Conservation (phyloP, 2,329 filamentous ascomycete genomes). For the Sordariomycetes sp. region DNA sequence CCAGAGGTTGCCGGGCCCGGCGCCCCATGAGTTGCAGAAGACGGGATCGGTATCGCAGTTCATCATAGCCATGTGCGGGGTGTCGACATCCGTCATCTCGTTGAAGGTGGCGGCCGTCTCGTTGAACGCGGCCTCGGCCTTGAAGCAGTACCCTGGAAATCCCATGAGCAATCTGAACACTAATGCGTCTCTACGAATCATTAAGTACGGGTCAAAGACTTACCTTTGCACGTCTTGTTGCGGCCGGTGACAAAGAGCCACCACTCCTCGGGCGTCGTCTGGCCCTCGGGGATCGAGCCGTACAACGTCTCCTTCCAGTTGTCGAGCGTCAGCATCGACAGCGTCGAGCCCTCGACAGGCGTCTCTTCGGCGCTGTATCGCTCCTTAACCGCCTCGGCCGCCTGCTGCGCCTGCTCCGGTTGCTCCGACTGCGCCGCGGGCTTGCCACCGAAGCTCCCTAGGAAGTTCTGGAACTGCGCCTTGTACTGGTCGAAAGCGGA, state of each 20-base stretch:
- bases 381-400: neutral
- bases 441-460: constrained; percentile 44
- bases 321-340: constrained; percentile 43
- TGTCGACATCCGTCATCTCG: constrained; percentile 33
- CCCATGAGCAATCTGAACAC: neutral
- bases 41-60: constrained; percentile 65
- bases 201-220: constrained; percentile 11
- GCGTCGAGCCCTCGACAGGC: constrained; percentile 19
- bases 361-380: constrained; percentile 25
- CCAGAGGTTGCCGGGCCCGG: constrained; percentile 51
- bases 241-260: constrained; percentile 61
- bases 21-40: constrained; percentile 63
- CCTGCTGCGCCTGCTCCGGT: neutral
- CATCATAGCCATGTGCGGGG: constrained; percentile 55
- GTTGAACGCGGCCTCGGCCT: constrained; percentile 52
- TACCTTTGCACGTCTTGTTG: constrained; percentile 66
- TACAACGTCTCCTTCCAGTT: constrained; percentile 61
- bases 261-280: constrained; percentile 59
- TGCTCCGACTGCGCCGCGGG: constrained; percentile 14
- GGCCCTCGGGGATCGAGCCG: constrained; percentile 42
- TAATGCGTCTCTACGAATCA: too few species aligned
- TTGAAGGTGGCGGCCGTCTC: constrained; percentile 52
- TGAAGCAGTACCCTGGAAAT: constrained; percentile 46
- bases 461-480: constrained; percentile 49
- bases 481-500: constrained; percentile 40